Evolutionary conservation across 2,329 filamentous ascomycete species (phyloP).

Genomic region (Ampelomyces quisqualis): DNA sequence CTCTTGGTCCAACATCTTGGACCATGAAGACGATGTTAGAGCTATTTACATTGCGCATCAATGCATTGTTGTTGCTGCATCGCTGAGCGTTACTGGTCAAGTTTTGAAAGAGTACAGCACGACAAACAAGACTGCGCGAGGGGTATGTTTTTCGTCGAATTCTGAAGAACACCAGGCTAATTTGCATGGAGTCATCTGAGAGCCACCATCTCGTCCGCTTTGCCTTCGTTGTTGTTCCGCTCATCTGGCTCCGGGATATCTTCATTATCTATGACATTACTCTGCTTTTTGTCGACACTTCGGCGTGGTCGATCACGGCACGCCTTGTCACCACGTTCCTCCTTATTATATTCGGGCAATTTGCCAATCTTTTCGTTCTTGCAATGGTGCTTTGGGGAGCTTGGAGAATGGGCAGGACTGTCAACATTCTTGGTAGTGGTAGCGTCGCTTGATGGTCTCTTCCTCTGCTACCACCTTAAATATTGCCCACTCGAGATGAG

Average conservation of each 20-base stretch:
- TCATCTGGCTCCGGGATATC: conserved; percentile 9
- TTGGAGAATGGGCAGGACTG: conserved; percentile 9
- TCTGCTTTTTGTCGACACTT: conserved; percentile 3
- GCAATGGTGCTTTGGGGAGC: conserved; percentile 8
- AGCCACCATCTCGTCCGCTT: conserved; percentile 7
- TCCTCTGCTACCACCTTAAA: too few species aligned
- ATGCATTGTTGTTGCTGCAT: conserved; percentile 5
- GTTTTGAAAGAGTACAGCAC: conserved; percentile 5
- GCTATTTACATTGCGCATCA: conserved; percentile 6
- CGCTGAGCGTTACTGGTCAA: conserved; percentile 5
- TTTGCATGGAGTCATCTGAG: conserved; percentile 1
- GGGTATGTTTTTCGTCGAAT: conserved; percentile 1
- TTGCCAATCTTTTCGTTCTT: conserved; percentile 4
- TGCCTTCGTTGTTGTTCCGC: conserved; percentile 4
- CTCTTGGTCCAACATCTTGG: conserved; percentile 5
- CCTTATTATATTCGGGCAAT: conserved; percentile 6
- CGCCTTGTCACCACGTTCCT: conserved; percentile 4
- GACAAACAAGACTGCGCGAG: conserved; percentile 4
- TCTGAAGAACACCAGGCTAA: neutral
- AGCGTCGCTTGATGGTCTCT: too few species aligned
- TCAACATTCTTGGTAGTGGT: neutral
- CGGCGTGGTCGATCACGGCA: neutral
- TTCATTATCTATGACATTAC: conserved; percentile 11
- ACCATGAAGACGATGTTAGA: neutral
- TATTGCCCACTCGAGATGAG: too few species aligned